Conservation (phyloP, 345 rosid genomes). For the Eucalyptus regnans region DNA sequence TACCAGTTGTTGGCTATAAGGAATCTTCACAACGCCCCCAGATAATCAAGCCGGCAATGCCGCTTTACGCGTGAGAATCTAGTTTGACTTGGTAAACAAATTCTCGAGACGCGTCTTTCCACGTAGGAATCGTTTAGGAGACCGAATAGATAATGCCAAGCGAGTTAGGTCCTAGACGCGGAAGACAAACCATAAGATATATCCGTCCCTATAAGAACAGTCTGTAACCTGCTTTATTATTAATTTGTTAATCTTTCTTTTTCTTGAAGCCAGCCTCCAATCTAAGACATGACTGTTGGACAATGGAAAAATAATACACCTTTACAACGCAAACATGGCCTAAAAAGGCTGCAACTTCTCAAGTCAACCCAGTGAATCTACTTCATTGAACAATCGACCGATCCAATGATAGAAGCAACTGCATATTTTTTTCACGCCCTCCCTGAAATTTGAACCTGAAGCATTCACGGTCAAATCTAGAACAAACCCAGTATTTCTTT, state of each 20-base stretch:
- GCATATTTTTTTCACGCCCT: neutral
- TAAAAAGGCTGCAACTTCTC: neutral
- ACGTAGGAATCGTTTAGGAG: neutral
- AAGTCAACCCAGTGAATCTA: neutral
- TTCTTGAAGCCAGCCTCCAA: neutral
- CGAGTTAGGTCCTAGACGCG: neutral
- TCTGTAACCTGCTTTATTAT: neutral
- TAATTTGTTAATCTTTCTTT: neutral
- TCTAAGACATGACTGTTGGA: neutral
- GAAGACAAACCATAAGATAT: neutral
- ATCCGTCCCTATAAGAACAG: neutral
- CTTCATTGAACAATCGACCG: neutral
- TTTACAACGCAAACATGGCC: neutral
- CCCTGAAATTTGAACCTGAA: neutral
- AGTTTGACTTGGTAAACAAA: neutral
- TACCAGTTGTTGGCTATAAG: neutral
- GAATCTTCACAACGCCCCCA: neutral
- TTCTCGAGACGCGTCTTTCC: neutral
- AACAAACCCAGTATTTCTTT: neutral
- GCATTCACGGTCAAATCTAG: neutral
- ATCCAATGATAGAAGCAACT: neutral
- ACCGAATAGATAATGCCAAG: neutral
- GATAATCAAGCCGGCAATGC: neutral
- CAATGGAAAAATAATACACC: neutral
- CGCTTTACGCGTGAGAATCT: neutral